Conservation (phyloP, 2,329 filamentous ascomycete species). For the Penicillium sp. region DNA sequence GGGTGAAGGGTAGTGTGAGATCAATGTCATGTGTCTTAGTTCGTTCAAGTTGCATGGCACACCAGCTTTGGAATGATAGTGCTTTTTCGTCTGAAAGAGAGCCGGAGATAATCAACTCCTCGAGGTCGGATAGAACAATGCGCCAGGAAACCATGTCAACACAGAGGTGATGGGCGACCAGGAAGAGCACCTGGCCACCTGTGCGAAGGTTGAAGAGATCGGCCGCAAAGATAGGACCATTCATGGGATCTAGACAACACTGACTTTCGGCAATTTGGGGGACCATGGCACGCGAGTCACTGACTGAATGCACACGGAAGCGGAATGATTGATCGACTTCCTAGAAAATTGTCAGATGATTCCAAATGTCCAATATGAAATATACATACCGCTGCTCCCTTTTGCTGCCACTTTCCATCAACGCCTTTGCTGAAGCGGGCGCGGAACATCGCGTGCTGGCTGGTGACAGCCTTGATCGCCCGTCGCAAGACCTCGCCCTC, state of each 20-base stretch:
- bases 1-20: constrained; percentile 26
- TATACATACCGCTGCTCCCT: constrained; percentile 25
- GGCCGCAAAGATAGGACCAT: constrained; percentile 38
- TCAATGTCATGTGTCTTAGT: constrained; percentile 18
- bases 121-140: constrained; percentile 37
- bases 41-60: constrained; percentile 32
- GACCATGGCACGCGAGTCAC: constrained; percentile 23
- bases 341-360: constrained; percentile 19
- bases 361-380: not conserved
- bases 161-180: constrained; percentile 30
- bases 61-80: constrained; percentile 43
- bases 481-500: constrained; percentile 23
- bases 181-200: constrained; percentile 31
- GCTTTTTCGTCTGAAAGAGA: constrained; percentile 34
- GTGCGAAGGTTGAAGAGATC: constrained; percentile 40
- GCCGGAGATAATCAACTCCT: constrained; percentile 35
- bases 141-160: constrained; percentile 38
- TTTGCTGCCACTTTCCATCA: constrained; percentile 30
- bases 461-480: constrained; percentile 30
- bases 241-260: constrained; percentile 31
- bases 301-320: constrained; percentile 29
- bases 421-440: constrained; percentile 26
- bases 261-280: constrained; percentile 32
- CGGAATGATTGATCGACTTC: constrained; percentile 34
- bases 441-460: constrained; percentile 38